Evolutionary conservation across 2,329 filamentous ascomycete species (phyloP).

Genomic region (Beauveria scarabaeidicola): DNA sequence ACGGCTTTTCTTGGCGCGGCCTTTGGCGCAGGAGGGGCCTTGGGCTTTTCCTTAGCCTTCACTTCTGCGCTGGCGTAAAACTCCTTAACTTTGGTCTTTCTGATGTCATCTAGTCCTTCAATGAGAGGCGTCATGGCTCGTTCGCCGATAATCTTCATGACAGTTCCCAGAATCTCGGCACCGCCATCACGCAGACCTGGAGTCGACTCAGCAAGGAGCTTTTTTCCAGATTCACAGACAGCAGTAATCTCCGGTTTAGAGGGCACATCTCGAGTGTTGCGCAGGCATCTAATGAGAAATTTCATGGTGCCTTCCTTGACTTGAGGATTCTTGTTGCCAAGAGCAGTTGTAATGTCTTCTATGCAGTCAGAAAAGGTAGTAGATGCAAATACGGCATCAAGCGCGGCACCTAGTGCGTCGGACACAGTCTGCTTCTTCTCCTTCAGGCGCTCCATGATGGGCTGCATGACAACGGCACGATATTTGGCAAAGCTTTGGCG

Average conservation of each 20-base stretch:
- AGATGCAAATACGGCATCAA: conserved; percentile 60
- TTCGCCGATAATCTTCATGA: conserved; percentile 99
- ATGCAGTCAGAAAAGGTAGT: conserved; percentile 75
- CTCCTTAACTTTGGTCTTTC: conserved; percentile 93
- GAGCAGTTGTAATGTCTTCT: conserved; percentile 78
- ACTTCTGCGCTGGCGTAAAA: conserved; percentile 59
- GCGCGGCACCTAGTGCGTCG: conserved; percentile 76
- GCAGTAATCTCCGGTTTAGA: conserved; percentile 72
- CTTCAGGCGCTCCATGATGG: conserved; percentile 92
- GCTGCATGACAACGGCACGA: conserved; percentile 68
- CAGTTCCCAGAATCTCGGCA: conserved; percentile 81
- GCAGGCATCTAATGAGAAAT: conserved; percentile 82
- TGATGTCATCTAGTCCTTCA: conserved; percentile 88
- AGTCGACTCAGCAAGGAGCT: conserved; percentile 80
- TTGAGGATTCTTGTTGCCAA: conserved; percentile 93
- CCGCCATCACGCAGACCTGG: conserved; percentile 80
- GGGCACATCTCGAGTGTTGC: conserved; percentile 75
- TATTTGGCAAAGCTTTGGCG: conserved; percentile 73
- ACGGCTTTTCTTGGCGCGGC: conserved; percentile 42
- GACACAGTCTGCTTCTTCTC: conserved; percentile 90
- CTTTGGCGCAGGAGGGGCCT: conserved; percentile 56
- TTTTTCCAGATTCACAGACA: conserved; percentile 84
- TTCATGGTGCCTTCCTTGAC: conserved; percentile 93
- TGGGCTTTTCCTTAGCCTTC: conserved; percentile 61
- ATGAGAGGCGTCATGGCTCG: conserved; percentile 88